These are phyloP conservation scores for Leccinum uliginosum DNA, from an alignment of 768 basidiomycete species.

Conservation along the genomic window DNA sequence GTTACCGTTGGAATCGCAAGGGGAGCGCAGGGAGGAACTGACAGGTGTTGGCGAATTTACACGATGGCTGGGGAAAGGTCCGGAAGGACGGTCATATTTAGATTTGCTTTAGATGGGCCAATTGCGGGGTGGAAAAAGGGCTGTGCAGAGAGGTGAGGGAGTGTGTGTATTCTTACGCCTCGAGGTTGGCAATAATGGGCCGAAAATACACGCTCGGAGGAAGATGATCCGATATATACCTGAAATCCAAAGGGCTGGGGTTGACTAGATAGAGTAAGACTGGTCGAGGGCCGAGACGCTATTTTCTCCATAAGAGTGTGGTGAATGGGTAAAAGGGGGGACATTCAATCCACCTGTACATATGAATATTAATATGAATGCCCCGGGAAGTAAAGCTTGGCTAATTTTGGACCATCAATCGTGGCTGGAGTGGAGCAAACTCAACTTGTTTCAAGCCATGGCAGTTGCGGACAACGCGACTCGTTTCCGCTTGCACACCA, in stretches of 20 bases:
- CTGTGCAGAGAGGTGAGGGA: slow-evolving; percentile 12
- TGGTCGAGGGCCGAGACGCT: slow-evolving; percentile 3
- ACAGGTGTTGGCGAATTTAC: slow-evolving; percentile 57
- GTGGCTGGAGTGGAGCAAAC: slow-evolving; percentile 6
- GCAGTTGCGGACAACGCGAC: slow-evolving; percentile 16
- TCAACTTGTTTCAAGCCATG: not conserved
- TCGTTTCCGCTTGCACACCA: slow-evolving; percentile 19
- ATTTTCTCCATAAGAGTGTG: not conserved
- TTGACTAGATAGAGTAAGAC: not conserved
- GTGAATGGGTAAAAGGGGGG: slow-evolving; percentile 9
- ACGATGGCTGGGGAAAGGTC: slow-evolving; percentile 43
- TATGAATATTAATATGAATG: slow-evolving; percentile 3
- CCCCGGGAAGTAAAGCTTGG: slow-evolving; percentile 13
- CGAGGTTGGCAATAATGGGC: slow-evolving; percentile 14
- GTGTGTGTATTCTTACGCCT: slow-evolving; percentile 5
- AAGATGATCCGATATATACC: slow-evolving; percentile 14
- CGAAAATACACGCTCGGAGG: slow-evolving; percentile 5
- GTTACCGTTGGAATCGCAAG: slow-evolving; percentile 68
- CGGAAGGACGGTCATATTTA: slow-evolving; percentile 16
- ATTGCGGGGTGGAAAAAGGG: slow-evolving; percentile 1
- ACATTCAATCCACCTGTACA: not conserved
- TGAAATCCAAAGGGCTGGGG: slow-evolving; percentile 1
- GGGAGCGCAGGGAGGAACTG: slow-evolving; percentile 69
- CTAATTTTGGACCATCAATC: slow-evolving; percentile 4
- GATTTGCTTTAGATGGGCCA: not conserved